phyloP scores from a whole-genome alignment of 352 stramenopile species.

The Phytopythium litorale region DNA sequence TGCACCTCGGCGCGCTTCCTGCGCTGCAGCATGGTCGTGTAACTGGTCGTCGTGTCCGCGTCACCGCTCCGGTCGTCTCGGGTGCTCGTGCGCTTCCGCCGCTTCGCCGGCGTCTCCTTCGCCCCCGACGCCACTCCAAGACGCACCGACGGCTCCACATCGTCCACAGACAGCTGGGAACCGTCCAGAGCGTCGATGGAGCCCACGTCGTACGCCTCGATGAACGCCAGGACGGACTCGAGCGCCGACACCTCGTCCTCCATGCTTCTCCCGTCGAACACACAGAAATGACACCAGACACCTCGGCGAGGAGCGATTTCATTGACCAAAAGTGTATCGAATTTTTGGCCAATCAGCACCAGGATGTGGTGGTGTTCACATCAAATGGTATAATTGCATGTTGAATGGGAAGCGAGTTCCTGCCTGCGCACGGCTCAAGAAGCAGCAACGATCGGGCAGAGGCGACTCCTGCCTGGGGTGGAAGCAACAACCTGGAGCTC shows the following conservation, averaged over 20 bases:
- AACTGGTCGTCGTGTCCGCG: conserved; percentile 4
- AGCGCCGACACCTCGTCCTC: conserved; percentile 11
- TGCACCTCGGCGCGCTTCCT: conserved; percentile 20
- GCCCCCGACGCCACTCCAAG: not conserved
- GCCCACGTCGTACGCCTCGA: conserved; percentile 18
- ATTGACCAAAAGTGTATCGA: too few relatives aligned
- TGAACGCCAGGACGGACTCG: conserved; percentile 23
- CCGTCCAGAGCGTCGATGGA: not conserved
- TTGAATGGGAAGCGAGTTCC: too few relatives aligned
- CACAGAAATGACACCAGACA: not conserved
- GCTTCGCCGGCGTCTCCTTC: not conserved
- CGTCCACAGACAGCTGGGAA: not conserved
- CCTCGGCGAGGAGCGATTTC: too few relatives aligned
- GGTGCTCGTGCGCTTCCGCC: not conserved
- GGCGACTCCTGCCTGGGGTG: too few relatives aligned
- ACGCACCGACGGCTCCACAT: too few relatives aligned
- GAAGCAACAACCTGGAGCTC: too few relatives aligned
- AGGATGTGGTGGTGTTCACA: too few relatives aligned
- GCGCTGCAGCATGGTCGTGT: conserved; percentile 15
- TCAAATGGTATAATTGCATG: too few relatives aligned
- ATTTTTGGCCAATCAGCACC: too few relatives aligned
- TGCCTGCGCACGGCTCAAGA: too few relatives aligned
- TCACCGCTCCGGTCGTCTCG: too few relatives aligned
- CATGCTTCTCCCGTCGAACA: not conserved
- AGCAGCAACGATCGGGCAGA: too few relatives aligned